Evolutionary conservation across 108 stramenopile species (phyloP).

Genomic region (Aurantiochytrium sp.): DNA sequence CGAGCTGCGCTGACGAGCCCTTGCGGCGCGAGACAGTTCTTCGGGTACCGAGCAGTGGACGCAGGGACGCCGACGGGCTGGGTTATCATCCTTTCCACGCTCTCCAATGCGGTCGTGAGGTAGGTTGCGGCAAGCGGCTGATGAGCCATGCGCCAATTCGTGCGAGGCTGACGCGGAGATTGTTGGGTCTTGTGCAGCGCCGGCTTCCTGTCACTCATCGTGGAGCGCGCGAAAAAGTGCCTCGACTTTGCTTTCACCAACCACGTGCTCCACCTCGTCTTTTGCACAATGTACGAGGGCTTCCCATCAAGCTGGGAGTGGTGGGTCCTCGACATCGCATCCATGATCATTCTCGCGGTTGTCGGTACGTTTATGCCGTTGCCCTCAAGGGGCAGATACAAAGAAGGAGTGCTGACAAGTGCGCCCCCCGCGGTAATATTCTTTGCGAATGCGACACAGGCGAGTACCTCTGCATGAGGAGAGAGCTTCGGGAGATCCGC

Average conservation of each 20-base stretch:
- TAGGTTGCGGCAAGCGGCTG: background rate
- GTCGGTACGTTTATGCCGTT: constrained; percentile 26
- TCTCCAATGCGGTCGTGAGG: background rate
- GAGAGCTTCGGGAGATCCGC: constrained; percentile 23
- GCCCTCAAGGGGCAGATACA: too few species aligned
- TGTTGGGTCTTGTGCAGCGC: background rate
- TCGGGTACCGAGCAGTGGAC: background rate
- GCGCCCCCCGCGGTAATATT: too few species aligned
- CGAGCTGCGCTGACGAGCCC: too few species aligned
- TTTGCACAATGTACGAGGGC: constrained; percentile 12
- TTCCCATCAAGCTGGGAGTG: constrained; percentile 16
- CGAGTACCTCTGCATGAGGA: constrained; percentile 17
- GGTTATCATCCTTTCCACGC: background rate
- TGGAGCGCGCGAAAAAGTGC: constrained; percentile 2
- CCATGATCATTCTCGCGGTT: constrained; percentile 20
- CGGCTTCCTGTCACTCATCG: background rate
- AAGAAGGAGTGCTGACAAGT: too few species aligned
- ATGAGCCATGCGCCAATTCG: background rate
- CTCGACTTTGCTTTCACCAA: constrained; percentile 24
- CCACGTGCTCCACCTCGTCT: background rate
- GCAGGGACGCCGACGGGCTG: constrained; percentile 9
- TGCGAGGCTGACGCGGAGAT: too few species aligned
- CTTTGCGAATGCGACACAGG: background rate
- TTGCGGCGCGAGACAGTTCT: background rate
- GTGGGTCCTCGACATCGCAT: constrained; percentile 1